Percentiles rank a stretch among this genome's conserved stretches.
Conservation (phyloP, 2,329 filamentous ascomycete species). For the Diplodia seriata region DNA sequence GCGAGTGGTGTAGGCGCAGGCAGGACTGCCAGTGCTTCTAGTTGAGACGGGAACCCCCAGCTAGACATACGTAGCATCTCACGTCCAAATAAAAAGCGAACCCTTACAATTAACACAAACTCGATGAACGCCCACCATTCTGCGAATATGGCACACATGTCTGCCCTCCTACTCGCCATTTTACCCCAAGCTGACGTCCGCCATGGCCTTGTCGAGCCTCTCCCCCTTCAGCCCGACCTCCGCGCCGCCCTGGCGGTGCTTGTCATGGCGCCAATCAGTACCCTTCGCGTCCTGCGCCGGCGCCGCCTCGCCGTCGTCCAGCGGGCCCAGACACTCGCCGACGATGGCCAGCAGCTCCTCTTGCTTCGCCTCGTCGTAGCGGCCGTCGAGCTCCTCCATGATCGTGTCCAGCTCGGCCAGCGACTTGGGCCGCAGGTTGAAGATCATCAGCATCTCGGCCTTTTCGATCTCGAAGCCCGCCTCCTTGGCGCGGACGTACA, state of each 20-base stretch:
- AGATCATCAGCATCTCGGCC: constrained; percentile 49
- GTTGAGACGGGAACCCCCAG: neutral
- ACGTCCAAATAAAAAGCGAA: constrained; percentile 6
- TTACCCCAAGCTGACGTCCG: constrained; percentile 2
- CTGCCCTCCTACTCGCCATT: neutral
- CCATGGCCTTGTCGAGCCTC: constrained; percentile 22
- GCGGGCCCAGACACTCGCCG: constrained; percentile 38
- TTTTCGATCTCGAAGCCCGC: constrained; percentile 41
- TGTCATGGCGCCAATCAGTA: constrained; percentile 27
- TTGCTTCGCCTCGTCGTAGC: constrained; percentile 43
- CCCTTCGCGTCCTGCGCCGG: constrained; percentile 42
- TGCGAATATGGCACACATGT: neutral
- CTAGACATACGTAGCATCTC: neutral
- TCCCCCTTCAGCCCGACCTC: constrained; percentile 16
- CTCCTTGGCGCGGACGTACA: constrained; percentile 38
- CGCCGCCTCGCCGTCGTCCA: constrained; percentile 39
- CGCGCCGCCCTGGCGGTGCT: constrained; percentile 13
- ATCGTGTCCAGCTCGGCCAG: constrained; percentile 45
- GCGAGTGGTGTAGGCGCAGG: constrained; percentile 52
- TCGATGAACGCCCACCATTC: neutral
- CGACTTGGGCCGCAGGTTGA: constrained; percentile 44
- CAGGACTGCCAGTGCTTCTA: constrained; percentile 32
- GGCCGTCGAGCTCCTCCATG: constrained; percentile 45
- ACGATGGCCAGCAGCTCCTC: constrained; percentile 42
- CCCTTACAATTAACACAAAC: neutral